These are phyloP conservation scores for Chaetomium globosum DNA, from an alignment of 2,329 filamentous ascomycete species.

Conservation along the genomic window DNA sequence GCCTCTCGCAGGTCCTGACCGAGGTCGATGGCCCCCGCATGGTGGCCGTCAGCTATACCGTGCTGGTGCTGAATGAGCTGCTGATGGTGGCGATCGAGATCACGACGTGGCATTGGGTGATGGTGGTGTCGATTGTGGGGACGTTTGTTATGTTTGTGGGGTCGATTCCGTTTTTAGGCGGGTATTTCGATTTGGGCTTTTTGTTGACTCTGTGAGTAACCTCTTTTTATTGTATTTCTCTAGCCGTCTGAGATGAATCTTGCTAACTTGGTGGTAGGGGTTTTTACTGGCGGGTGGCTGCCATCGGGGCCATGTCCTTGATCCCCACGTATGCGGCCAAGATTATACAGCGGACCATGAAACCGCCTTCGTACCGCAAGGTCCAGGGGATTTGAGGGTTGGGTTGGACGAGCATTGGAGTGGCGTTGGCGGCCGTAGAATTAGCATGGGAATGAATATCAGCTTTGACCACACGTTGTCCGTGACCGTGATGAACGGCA, in stretches of 20 bases:
- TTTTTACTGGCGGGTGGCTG: constrained; percentile 85
- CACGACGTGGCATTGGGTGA: constrained; percentile 93
- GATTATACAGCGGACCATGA: constrained; percentile 79
- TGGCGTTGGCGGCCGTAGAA: constrained; percentile 25
- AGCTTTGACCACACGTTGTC: background rate
- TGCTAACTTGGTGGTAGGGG: constrained; percentile 54
- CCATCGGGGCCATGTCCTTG: constrained; percentile 77
- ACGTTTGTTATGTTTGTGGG: constrained; percentile 80
- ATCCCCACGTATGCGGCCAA: constrained; percentile 88
- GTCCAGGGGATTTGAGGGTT: constrained; percentile 66
- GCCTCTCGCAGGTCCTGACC: constrained; percentile 85
- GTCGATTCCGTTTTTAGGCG: constrained; percentile 80
- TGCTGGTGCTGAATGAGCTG: constrained; percentile 89
- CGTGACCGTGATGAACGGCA: background rate
- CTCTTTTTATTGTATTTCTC: background rate
- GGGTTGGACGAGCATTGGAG: constrained; percentile 22
- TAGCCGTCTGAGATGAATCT: background rate
- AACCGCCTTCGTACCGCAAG: constrained; percentile 92
- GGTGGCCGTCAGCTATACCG: constrained; percentile 89
- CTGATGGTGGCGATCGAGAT: constrained; percentile 97
- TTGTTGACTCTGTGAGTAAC: constrained; percentile 66
- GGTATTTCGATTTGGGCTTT: constrained; percentile 86
- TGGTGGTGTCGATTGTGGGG: constrained; percentile 81
- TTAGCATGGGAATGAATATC: constrained; percentile 9
- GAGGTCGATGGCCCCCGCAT: constrained; percentile 73